Evolutionary conservation across 2,329 filamentous ascomycete genomes (phyloP), one percentile per base, ranked within the genome.

Genomic region (Alternaria longipes): DNA sequence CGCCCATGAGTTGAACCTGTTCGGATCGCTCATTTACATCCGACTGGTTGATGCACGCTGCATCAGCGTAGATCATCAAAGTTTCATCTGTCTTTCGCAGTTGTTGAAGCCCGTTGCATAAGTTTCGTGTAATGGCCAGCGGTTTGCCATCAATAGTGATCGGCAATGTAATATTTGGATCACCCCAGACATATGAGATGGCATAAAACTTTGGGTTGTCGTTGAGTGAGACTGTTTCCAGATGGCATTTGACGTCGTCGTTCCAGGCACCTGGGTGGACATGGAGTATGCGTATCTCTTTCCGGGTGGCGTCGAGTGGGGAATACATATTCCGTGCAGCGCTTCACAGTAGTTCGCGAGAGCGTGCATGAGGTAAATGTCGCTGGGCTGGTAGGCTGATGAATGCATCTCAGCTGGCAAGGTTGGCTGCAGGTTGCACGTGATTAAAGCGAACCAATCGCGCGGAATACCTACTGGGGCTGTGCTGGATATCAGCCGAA

Each of bases 41-140:
- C 0, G 45, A 47, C 24, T 69, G 66, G 28, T 70, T 63, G 36
- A 70, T 64, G 28, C 64, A 68, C 2, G 59, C 36, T 34, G 62
- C 64, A 34, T 68, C 66, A 0, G 50, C 46, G 54, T 52, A 68
- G 2, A 63, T 20, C 6, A 50, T 12, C 12, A 52, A 30, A 0
- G n/a, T 6, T 4, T 47, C 20, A 12, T 50, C 22, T 14, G 20
- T 14, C 9, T 8, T 22, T n/a, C 55, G 54, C 4, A 58, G 30
- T 40, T 28, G 28, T 8, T 34, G 49, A 5, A 61, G 49, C 22
- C 34, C 34, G 11, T 55, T 53, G 9, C 18, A 12, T 3, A 62
- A 34, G 5, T 59, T 59, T 11, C 24, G 41, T 1, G 52, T 63
- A 7, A 56, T 11, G 4, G 46, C 9, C 16, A 56, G 18, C 14